These are phyloP conservation scores for Prunus armeniaca DNA, from an alignment of 306 rosid genomes.

Conservation along the genomic window DNA sequence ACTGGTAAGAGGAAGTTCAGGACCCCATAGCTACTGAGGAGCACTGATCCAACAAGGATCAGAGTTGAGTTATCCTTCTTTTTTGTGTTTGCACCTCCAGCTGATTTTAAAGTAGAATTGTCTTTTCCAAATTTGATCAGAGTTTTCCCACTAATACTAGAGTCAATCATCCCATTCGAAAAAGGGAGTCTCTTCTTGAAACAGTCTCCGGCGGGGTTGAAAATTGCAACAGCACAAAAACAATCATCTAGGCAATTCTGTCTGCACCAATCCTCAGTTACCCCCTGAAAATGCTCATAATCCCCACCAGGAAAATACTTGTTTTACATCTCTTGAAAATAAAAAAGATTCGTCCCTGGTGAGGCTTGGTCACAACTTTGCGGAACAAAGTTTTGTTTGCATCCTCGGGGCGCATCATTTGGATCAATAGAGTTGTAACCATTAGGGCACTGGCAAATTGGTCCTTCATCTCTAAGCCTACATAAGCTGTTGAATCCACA, in stretches of 20 bases:
- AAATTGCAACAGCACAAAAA: conserved; percentile 34
- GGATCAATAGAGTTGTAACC: conserved; percentile 28
- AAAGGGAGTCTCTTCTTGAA: conserved; percentile 28
- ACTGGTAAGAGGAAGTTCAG: background rate
- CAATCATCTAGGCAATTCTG: conserved; percentile 44
- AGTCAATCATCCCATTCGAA: conserved; percentile 9
- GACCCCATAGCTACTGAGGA: background rate
- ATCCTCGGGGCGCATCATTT: conserved; percentile 32
- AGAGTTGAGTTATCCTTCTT: conserved; percentile 13
- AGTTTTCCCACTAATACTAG: background rate
- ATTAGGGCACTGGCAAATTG: conserved; percentile 8
- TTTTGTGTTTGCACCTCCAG: background rate
- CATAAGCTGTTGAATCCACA: conserved; percentile 38
- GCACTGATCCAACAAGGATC: conserved; percentile 2
- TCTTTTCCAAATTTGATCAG: conserved; percentile 16
- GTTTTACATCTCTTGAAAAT: background rate
- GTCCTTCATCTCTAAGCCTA: conserved; percentile 1
- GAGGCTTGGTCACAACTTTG: conserved; percentile 36
- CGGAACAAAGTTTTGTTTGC: conserved; percentile 31
- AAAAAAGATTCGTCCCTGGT: conserved; percentile 22
- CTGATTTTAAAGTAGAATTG: background rate
- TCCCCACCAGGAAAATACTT: conserved; percentile 14
- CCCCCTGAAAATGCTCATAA: background rate
- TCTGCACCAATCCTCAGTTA: conserved; percentile 29
- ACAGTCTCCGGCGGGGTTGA: background rate